Evolutionary conservation across 2,329 filamentous ascomycete species (phyloP).

Genomic region (Biscogniauxia mediterranea): DNA sequence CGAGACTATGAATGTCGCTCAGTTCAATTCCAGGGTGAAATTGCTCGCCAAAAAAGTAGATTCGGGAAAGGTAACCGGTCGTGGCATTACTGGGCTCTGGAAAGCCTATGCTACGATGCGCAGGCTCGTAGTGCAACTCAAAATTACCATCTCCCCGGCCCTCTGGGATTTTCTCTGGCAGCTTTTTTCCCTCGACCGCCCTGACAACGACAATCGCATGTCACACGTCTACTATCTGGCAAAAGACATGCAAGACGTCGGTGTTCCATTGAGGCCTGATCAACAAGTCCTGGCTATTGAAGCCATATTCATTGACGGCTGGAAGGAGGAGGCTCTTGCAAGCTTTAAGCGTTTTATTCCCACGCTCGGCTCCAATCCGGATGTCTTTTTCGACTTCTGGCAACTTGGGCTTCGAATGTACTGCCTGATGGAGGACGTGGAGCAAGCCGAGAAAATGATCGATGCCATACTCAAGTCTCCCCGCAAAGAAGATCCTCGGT

Average conservation of each 20-base stretch:
- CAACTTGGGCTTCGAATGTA: conserved; percentile 66
- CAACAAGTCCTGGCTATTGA: conserved; percentile 69
- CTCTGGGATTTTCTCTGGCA: conserved; percentile 68
- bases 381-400: conserved; percentile 56
- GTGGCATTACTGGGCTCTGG: conserved; percentile 37
- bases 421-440: conserved; percentile 55
- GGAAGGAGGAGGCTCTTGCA: conserved; percentile 57
- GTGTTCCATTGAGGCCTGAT: conserved; percentile 50
- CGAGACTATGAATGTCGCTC: neutral
- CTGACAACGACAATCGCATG: conserved; percentile 54
- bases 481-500: conserved; percentile 49
- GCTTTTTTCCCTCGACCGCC: conserved; percentile 50
- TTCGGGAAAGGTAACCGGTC: conserved; percentile 13
- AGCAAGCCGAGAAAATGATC: conserved; percentile 56
- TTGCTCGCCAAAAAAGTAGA: conserved; percentile 16
- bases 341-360: conserved; percentile 60
- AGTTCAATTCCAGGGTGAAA: conserved; percentile 18
- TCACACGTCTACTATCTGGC: conserved; percentile 60
- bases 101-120: conserved; percentile 29
- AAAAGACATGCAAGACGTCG: conserved; percentile 63
- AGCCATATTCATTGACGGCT: conserved; percentile 63
- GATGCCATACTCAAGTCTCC: conserved; percentile 49
- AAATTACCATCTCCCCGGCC: conserved; percentile 50
- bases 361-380: conserved; percentile 48
- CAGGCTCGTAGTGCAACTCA: conserved; percentile 8